These are phyloP conservation scores for Corynascus novoguineensis DNA, from an alignment of 495 filamentous ascomycete species.

Conservation along the genomic window DNA sequence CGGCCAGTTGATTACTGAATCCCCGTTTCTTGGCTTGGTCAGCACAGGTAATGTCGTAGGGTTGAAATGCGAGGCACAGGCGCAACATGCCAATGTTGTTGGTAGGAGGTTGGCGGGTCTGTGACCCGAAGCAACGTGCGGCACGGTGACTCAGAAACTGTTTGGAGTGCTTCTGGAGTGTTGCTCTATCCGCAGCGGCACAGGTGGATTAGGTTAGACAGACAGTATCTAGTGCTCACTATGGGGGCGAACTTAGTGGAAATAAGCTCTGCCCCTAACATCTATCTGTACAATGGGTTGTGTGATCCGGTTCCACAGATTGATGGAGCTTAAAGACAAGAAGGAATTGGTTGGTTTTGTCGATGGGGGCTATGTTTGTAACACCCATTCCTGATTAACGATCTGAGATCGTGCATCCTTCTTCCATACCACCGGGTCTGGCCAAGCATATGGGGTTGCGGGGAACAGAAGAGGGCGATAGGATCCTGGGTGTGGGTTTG, in stretches of 20 bases:
- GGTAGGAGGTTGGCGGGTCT: constrained; percentile 4
- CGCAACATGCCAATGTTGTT: neutral
- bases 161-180: too few relatives aligned
- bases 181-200: too few relatives aligned
- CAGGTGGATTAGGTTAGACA: too few relatives aligned
- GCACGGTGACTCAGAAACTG: too few relatives aligned
- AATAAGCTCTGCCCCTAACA: too few relatives aligned
- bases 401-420: neutral
- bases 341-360: neutral
- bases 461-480: neutral
- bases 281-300: too few relatives aligned
- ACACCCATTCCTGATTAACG: neutral
- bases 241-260: too few relatives aligned
- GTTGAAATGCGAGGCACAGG: constrained; percentile 4
- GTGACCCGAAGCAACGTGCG: neutral
- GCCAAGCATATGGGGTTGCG: neutral
- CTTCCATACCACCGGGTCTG: neutral
- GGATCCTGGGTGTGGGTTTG: neutral
- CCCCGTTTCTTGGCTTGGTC: too few relatives aligned
- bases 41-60: too few relatives aligned
- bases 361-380: neutral
- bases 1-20: too few relatives aligned
- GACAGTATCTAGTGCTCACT: too few relatives aligned
- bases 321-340: neutral
- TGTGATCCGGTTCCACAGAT: too few relatives aligned